Conservation (phyloP, 2,329 filamentous ascomycete species). For the Hirsutella thompsonii region DNA sequence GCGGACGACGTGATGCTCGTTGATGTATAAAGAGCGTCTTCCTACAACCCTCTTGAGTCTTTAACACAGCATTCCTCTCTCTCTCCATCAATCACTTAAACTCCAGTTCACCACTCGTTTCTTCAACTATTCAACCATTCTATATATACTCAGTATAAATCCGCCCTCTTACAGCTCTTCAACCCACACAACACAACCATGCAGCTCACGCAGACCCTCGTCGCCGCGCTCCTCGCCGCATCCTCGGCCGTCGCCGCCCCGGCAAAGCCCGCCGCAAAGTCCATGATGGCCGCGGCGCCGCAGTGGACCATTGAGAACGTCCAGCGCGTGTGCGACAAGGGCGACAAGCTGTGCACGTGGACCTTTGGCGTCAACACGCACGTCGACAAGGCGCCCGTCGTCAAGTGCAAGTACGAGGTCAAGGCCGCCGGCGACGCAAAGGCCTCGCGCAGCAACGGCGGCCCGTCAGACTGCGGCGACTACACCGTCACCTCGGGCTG, state of each 20-base stretch:
- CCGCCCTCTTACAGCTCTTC: too few species aligned
- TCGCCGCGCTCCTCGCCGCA: conserved; percentile 21
- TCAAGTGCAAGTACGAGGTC: conserved; percentile 6
- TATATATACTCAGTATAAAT: too few species aligned
- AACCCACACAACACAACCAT: too few species aligned
- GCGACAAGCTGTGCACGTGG: conserved; percentile 28
- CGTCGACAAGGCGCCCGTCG: conserved; percentile 15
- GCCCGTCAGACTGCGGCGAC: conserved; percentile 29
- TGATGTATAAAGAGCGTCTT: too few species aligned
- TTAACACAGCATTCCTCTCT: neutral
- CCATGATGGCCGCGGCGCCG: conserved; percentile 25
- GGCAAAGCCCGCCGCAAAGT: conserved; percentile 15
- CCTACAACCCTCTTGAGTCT: too few species aligned
- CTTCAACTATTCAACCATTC: neutral
- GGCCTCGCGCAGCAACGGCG: conserved; percentile 24
- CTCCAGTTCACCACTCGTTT: too few species aligned
- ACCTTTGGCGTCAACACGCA: conserved; percentile 28
- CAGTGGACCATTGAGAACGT: conserved; percentile 29
- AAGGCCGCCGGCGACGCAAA: conserved; percentile 19
- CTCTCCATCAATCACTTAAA: too few species aligned
- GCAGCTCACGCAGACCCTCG: conserved; percentile 28
- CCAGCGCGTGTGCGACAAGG: conserved; percentile 24
- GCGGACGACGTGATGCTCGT: neutral
- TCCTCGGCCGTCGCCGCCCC: conserved; percentile 22
- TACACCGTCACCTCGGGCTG: conserved; percentile 41